A percentile compares a stretch with the other conserved stretches of the same genome.
Evolutionary conservation across 2,329 filamentous ascomycete species (phyloP).

Genomic region (Calycina herbarum): DNA sequence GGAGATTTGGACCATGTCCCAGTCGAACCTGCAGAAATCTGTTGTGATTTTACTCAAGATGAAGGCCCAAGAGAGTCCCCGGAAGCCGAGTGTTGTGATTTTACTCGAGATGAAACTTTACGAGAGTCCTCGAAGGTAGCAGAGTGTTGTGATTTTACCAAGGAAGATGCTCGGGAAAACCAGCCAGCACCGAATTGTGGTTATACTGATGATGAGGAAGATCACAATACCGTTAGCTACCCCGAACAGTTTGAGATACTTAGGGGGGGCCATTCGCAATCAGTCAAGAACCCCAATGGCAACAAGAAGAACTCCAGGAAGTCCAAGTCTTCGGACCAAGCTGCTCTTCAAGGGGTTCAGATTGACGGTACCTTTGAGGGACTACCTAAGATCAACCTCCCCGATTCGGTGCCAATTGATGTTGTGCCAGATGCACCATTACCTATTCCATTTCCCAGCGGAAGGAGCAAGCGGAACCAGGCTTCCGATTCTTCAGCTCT

Average conservation of each 20-base stretch:
- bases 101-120: not conserved
- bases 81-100: not conserved
- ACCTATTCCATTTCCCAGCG: not conserved
- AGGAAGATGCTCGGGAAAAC: not conserved
- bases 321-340: not conserved
- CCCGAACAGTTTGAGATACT: too few relatives aligned
- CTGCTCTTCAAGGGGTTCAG: not conserved
- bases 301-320: not conserved
- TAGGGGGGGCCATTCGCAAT: too few relatives aligned
- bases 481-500: not conserved
- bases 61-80: not conserved
- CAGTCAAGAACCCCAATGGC: too few relatives aligned
- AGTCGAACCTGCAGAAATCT: slow-evolving; percentile 2
- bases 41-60: slow-evolving; percentile 7
- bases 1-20: slow-evolving; percentile 8
- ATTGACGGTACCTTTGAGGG: not conserved
- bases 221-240: too few relatives aligned
- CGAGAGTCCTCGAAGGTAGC: not conserved
- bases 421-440: not conserved
- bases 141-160: slow-evolving; percentile 1
- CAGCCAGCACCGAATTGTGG: not conserved
- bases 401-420: not conserved
- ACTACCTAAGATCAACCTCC: not conserved
- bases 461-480: not conserved
- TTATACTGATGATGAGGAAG: not conserved